Percentiles rank a stretch among this genome's conserved stretches.
Evolutionary conservation across 495 filamentous ascomycete genomes (phyloP).

Genomic region (Penicillium malachiteum): DNA sequence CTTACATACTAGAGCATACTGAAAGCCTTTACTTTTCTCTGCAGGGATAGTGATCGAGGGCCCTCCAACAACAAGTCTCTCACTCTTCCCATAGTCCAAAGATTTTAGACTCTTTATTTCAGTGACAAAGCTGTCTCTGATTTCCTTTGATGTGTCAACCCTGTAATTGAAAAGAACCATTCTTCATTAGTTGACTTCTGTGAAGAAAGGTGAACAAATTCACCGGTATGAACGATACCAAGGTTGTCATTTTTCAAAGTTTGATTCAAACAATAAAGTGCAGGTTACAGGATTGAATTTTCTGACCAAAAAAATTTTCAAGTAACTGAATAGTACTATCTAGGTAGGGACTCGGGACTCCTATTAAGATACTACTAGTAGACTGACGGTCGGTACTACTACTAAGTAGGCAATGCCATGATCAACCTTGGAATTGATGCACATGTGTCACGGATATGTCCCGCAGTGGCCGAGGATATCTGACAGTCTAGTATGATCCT

Average conservation of each 20-base stretch:
- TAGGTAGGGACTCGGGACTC: too few relatives aligned
- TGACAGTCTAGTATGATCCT: too few relatives aligned
- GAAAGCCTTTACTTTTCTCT: slow-evolving; percentile 47
- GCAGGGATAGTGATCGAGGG: slow-evolving; percentile 46
- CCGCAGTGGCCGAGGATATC: too few relatives aligned
- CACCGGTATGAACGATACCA: slow-evolving; percentile 40
- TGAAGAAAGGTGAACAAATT: not conserved
- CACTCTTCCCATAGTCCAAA: slow-evolving; percentile 38
- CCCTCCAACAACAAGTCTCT: slow-evolving; percentile 44
- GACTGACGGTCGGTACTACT: too few relatives aligned
- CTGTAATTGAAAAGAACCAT: slow-evolving; percentile 49
- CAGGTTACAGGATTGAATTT: too few relatives aligned
- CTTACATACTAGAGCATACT: slow-evolving; percentile 47
- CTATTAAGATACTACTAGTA: too few relatives aligned
- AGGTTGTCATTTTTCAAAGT: slow-evolving; percentile 29
- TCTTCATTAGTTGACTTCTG: not conserved
- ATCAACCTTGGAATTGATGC: too few relatives aligned
- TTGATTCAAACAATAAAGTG: not conserved
- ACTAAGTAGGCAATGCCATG: too few relatives aligned
- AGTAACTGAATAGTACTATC: too few relatives aligned
- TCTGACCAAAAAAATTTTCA: too few relatives aligned
- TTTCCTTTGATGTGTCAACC: slow-evolving; percentile 26
- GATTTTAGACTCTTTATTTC: slow-evolving; percentile 44
- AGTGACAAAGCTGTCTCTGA: slow-evolving; percentile 38
- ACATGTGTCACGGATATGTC: too few relatives aligned